Base-by-base conservation (phyloP, 2,329 filamentous ascomycete species). In the Cladophialophora bantiana region DNA sequence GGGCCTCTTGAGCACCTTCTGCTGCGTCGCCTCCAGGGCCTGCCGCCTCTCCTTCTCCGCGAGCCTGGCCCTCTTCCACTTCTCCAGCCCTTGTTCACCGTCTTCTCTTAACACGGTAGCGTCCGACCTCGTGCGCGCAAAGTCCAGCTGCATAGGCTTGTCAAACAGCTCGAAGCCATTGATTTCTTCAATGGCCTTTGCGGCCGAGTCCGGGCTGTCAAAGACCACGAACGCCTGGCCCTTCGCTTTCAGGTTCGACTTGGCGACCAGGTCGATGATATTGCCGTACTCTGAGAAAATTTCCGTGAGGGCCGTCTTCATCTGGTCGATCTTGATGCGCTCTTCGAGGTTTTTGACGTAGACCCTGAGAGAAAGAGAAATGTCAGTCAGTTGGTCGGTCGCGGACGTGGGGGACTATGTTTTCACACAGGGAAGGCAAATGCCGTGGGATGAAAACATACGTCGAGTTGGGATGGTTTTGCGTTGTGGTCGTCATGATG, bases 221-320 rank as follows among this genome's bases (percentile, higher is more conserved):
- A 93, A 98, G 54, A 98, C 93, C 58, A 99, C 82, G 77, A 99
- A 99, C 0, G 95, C 95, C 80, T 99, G 95, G 12, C 95, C 95
- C 78, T 96, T 97, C 52, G 93, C 92, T 77, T 92, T 94, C 35
- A 98, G 80, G 78, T 96, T 97, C 70, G 88, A 92, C 83, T 96
- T 96, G 53, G 92, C 92, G 67, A 96, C 86, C 59, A 97, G 87
- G 70, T 97, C 93, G 73, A 96, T 81, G 68, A 97, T 88, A 65
- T 84, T 89, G 70, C 95, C 95, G 79, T 95, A 97, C 78, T 96
- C 92, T 70, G 89, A 89, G 81, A 98, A 98, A 74, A 98, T 85
- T 70, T 89, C 88, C 26, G 81, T 82, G 15, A 99, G 85, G 0
- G 91, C 86, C 71, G 90, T 86, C 71, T 89, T 91, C 62, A 98